Percentiles rank a stretch among this genome's conserved stretches.
Evolutionary conservation across 768 basidiomycete genomes (phyloP).

Genomic region (Epithele typhae): DNA sequence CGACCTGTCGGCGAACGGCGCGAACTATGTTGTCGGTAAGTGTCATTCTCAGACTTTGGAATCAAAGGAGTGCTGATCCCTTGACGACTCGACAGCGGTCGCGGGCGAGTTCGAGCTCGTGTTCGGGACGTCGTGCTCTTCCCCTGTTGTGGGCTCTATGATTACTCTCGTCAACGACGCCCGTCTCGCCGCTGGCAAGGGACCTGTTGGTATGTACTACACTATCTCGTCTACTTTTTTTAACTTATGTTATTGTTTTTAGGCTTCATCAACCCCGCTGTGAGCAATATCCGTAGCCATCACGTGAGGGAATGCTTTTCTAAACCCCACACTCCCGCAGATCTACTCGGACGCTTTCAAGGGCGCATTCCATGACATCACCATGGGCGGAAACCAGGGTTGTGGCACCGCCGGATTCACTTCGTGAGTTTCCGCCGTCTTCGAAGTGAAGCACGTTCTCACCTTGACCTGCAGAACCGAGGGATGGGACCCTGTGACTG

Average conservation of each 20-base stretch:
- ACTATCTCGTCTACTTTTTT: too few relatives aligned
- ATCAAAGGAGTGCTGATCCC: neutral
- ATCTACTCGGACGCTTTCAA: conserved; percentile 17
- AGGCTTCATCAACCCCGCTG: conserved; percentile 59
- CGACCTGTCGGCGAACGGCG: conserved; percentile 31
- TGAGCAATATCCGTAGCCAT: conserved; percentile 29
- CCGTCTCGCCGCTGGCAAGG: conserved; percentile 29
- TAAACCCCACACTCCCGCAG: conserved; percentile 1
- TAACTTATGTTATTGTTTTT: too few relatives aligned
- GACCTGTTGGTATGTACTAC: conserved; percentile 24
- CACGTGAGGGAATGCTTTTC: too few relatives aligned
- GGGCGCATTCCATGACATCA: conserved; percentile 29
- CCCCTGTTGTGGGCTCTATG: conserved; percentile 31
- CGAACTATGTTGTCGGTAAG: conserved; percentile 29
- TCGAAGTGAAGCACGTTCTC: neutral
- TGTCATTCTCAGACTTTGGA: too few relatives aligned
- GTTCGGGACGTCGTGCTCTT: conserved; percentile 33
- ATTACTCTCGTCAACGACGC: conserved; percentile 36
- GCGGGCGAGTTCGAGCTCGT: conserved; percentile 29
- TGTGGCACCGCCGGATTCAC: conserved; percentile 26
- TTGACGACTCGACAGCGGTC: too few relatives aligned
- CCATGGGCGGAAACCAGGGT: conserved; percentile 29
- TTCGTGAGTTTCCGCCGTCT: conserved; percentile 16
- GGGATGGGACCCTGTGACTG: conserved; percentile 25
- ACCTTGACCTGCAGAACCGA: conserved; percentile 13